Base-by-base conservation (phyloP, 345 rosid genomes). In the Eucalyptus cloeziana region DNA sequence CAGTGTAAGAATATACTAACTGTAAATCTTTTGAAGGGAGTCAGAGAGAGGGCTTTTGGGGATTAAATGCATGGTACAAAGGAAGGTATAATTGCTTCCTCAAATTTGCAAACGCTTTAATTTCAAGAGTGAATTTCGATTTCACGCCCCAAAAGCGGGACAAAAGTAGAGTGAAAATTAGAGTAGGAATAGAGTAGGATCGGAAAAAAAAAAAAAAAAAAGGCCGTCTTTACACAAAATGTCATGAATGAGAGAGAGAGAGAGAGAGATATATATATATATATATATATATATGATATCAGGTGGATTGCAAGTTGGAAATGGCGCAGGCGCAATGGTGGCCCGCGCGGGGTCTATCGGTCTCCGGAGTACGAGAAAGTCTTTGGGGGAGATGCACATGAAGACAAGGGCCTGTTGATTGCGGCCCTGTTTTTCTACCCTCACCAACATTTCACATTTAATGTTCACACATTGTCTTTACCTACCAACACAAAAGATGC, bases 311-410 rank as follows among this genome's bases (percentile, higher is more conserved):
- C 85, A 76, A 40, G 85, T 22, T 40, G 85, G 47, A 40, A 76
- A 76, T 40, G 85, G 85, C 7, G 30, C 83, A 76, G 27, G 76
- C 5, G 40, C 40, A 40, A 40, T 40, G 40, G 40, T 25, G 69
- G 69, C 31, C 69, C 69, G 15, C n/a, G 33, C 7, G 33, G 16
- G 6, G 16, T 62, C 15, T 5, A 2, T 1, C 16, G 1, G 71
- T 13, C 1, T 30, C 8, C 71, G 19, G 33, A 6, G 33, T 62
- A 30, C 71, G 71, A 30, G 16, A 62, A 52, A 7, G 16, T 62
- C 13, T 30, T 30, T 24, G 10, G 25, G 69, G 69, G 4, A 30
- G 69, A 30, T 0, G 33, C 33, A 1, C 8, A 0, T 3, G 16
- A 62, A 13, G 69, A 62, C 33, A 30, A 30, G 69, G 69, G 33